Evolutionary conservation across 306 rosid species (phyloP).

Genomic region (Medicago lupulina): DNA sequence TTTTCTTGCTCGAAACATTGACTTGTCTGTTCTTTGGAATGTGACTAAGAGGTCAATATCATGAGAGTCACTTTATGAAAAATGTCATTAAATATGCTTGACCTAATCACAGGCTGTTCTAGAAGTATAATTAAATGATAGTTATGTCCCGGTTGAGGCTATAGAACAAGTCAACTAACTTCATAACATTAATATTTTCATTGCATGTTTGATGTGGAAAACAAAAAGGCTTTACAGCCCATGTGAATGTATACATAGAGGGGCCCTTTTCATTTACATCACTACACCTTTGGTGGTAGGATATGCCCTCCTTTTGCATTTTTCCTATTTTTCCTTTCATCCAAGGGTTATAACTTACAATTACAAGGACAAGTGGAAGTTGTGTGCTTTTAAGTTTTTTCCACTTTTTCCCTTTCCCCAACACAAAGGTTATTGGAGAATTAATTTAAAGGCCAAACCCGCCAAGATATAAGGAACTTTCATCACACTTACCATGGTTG

Average conservation of each 20-base stretch:
- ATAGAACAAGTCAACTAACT: constrained; percentile 61
- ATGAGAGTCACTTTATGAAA: constrained; percentile 48
- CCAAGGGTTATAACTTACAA: constrained; percentile 22
- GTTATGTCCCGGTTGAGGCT: constrained; percentile 49
- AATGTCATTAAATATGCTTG: constrained; percentile 53
- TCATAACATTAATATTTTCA: constrained; percentile 46
- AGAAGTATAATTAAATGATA: constrained; percentile 56
- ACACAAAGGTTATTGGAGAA: constrained; percentile 30
- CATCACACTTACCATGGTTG: constrained; percentile 38
- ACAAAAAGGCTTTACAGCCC: constrained; percentile 61
- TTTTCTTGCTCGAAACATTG: constrained; percentile 39
- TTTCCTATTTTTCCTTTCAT: constrained; percentile 34
- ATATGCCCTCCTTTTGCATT: constrained; percentile 43
- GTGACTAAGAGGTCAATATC: constrained; percentile 50
- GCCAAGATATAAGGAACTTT: constrained; percentile 30
- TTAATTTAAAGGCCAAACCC: constrained; percentile 36
- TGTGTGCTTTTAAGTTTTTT: constrained; percentile 39
- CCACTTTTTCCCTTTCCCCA: constrained; percentile 26
- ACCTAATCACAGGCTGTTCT: constrained; percentile 73
- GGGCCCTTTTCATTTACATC: constrained; percentile 55
- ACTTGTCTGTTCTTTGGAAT: constrained; percentile 42
- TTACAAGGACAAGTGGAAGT: constrained; percentile 40
- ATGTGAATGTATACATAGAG: constrained; percentile 58
- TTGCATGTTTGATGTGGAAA: constrained; percentile 49
- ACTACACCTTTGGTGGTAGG: constrained; percentile 45